Conservation (phyloP, 2,329 filamentous ascomycete genomes). For the Colletotrichum spaethianum region DNA sequence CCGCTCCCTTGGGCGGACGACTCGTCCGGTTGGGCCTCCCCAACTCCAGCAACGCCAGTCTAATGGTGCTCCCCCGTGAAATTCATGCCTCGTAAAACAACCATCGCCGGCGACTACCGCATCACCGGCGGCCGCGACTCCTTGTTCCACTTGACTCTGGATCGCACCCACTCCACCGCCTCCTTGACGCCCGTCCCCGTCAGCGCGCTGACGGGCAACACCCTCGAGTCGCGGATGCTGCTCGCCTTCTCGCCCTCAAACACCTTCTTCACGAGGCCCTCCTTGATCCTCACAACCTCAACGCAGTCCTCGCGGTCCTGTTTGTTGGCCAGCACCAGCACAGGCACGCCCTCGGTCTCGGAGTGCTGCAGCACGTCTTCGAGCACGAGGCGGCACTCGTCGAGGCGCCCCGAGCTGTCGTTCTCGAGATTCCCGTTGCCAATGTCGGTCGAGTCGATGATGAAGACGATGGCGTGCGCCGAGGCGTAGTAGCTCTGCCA, state of each 20-base stretch:
- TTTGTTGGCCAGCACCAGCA: conserved; percentile 96
- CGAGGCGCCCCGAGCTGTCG: conserved; percentile 73
- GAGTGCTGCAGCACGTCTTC: conserved; percentile 91
- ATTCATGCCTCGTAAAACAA: conserved; percentile 36
- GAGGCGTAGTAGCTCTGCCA: conserved; percentile 97
- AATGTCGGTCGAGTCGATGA: conserved; percentile 95
- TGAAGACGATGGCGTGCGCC: conserved; percentile 97
- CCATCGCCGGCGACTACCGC: conserved; percentile 70
- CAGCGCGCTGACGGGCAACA: conserved; percentile 92
- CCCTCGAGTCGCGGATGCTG: conserved; percentile 89
- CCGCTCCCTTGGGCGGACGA: neutral
- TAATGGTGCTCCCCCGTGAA: conserved; percentile 18
- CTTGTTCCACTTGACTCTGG: conserved; percentile 95
- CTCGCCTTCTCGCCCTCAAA: conserved; percentile 94
- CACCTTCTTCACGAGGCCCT: conserved; percentile 93
- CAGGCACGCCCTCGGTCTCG: conserved; percentile 91
- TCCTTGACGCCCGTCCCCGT: conserved; percentile 90
- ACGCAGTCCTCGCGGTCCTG: conserved; percentile 98
- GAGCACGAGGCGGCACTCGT: conserved; percentile 90
- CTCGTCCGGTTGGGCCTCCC: conserved; percentile 2
- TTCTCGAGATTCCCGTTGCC: conserved; percentile 80
- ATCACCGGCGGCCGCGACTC: conserved; percentile 92
- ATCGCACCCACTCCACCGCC: conserved; percentile 97
- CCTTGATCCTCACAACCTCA: conserved; percentile 97
- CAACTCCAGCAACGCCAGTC: conserved; percentile 39